Percentiles rank a stretch among this genome's conserved stretches.
Conservation (phyloP, 129 eudicot genomes). For the Artemisia tridentata region DNA sequence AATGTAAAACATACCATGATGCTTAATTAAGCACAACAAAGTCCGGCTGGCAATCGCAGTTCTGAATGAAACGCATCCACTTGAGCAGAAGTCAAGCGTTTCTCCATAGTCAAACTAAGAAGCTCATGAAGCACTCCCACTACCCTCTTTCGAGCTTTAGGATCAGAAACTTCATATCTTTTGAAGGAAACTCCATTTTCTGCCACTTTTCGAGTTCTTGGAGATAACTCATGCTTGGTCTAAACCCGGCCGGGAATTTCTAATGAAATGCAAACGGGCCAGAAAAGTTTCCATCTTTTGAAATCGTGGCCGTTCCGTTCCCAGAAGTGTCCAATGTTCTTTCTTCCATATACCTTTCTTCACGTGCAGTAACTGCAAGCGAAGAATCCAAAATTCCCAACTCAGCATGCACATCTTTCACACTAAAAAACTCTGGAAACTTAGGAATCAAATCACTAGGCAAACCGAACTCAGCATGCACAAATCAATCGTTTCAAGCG, state of each 20-base stretch:
- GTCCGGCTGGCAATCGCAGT: constrained; percentile 64
- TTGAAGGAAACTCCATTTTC: constrained; percentile 75
- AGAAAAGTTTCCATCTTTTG: constrained; percentile 70
- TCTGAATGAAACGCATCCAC: constrained; percentile 70
- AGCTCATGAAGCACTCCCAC: constrained; percentile 92
- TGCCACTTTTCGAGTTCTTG: constrained; percentile 88
- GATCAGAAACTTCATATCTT: constrained; percentile 67
- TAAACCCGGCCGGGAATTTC: constrained; percentile 69
- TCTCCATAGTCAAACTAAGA: constrained; percentile 79
- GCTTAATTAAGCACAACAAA: constrained; percentile 83
- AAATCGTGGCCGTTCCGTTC: constrained; percentile 37
- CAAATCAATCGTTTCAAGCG: constrained; percentile 62
- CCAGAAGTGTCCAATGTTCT: constrained; percentile 30
- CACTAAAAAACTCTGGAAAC: constrained; percentile 60
- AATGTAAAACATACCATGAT: constrained; percentile 81
- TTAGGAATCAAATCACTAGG: constrained; percentile 69
- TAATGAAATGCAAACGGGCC: constrained; percentile 76
- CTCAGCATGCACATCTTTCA: constrained; percentile 54
- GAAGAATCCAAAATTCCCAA: constrained; percentile 82
- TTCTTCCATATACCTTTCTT: constrained; percentile 45
- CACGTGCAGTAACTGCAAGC: constrained; percentile 72
- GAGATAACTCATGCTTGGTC: constrained; percentile 77
- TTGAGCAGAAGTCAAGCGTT: constrained; percentile 79
- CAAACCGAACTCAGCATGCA: constrained; percentile 68
- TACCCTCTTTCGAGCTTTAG: constrained; percentile 75